Evolutionary conservation across 2,329 filamentous ascomycete genomes (phyloP).

Genomic region (Sphaerulina musiva): DNA sequence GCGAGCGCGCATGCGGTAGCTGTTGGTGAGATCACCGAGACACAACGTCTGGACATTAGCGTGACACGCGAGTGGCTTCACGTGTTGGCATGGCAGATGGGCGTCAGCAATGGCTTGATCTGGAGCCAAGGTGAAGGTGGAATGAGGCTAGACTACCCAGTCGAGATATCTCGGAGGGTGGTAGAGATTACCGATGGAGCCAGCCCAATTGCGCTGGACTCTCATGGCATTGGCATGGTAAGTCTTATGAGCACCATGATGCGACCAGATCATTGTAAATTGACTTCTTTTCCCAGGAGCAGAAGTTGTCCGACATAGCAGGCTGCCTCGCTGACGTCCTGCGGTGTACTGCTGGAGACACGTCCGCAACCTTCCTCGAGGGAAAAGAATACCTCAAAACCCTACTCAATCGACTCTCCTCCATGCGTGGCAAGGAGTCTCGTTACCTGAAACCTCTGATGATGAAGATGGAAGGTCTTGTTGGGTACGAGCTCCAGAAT

Average conservation of each 20-base stretch:
- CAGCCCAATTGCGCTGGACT: conserved; percentile 28
- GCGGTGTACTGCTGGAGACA: conserved; percentile 33
- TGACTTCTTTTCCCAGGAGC: conserved; percentile 26
- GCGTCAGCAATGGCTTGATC: conserved; percentile 33
- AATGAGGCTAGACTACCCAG: conserved; percentile 34
- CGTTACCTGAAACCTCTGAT: conserved; percentile 34
- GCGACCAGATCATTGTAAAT: not conserved
- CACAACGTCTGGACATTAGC: conserved; percentile 33
- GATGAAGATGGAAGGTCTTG: conserved; percentile 29
- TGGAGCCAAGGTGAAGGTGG: conserved; percentile 31
- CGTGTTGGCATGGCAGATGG: conserved; percentile 36
- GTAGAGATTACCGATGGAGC: conserved; percentile 30
- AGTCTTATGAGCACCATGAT: conserved; percentile 1
- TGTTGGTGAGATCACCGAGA: conserved; percentile 29
- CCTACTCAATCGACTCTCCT: conserved; percentile 30
- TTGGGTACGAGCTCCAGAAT: conserved; percentile 25
- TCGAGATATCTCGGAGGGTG: conserved; percentile 33
- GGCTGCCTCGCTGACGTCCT: conserved; percentile 34
- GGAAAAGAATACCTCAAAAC: conserved; percentile 33
- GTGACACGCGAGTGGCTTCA: conserved; percentile 34
- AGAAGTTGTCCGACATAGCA: conserved; percentile 34
- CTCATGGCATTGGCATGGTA: conserved; percentile 35
- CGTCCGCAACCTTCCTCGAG: conserved; percentile 29
- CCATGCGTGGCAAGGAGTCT: conserved; percentile 33
- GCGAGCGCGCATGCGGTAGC: conserved; percentile 25